Conservation (phyloP, 768 basidiomycete species). For the Russula sp. region DNA sequence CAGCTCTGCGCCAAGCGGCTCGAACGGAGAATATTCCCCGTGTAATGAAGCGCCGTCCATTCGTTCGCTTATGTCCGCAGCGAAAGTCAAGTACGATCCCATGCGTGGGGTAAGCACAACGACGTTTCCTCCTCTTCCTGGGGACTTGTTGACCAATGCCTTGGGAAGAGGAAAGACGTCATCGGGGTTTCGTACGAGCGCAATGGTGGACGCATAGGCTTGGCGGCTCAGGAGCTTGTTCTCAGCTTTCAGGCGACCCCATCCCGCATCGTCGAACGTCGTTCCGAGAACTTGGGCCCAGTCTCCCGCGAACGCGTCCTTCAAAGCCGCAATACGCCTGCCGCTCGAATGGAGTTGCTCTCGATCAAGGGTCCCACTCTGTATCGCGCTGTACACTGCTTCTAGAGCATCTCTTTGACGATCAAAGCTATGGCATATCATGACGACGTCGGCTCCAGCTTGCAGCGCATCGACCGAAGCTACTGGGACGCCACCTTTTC, state of each 20-base stretch:
- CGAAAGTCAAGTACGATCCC: constrained; percentile 47
- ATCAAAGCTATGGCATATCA: constrained; percentile 61
- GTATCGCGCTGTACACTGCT: constrained; percentile 44
- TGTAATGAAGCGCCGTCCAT: constrained; percentile 32
- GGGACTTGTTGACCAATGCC: background rate
- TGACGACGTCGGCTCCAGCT: constrained; percentile 65
- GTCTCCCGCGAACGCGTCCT: constrained; percentile 40
- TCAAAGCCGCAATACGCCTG: constrained; percentile 41
- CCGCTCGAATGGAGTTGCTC: constrained; percentile 38
- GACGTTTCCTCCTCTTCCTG: constrained; percentile 15
- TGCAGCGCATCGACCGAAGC: constrained; percentile 50
- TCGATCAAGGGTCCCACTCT: constrained; percentile 34
- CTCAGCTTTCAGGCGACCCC: constrained; percentile 32
- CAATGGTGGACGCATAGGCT: constrained; percentile 42
- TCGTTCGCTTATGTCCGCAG: constrained; percentile 31
- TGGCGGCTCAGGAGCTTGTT: constrained; percentile 38
- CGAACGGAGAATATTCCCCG: constrained; percentile 36
- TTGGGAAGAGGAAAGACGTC: constrained; percentile 30
- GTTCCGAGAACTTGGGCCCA: constrained; percentile 36
- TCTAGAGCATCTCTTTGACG: constrained; percentile 49
- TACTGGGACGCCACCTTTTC: constrained; percentile 39
- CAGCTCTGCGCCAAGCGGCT: constrained; percentile 10
- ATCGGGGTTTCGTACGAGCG: constrained; percentile 38
- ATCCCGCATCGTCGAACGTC: constrained; percentile 25
- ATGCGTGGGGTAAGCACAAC: constrained; percentile 50